Percentiles rank a stretch among this genome's conserved stretches.
phyloP scores from a whole-genome alignment of 2,329 filamentous ascomycete genomes.

The Chalara sp. region DNA sequence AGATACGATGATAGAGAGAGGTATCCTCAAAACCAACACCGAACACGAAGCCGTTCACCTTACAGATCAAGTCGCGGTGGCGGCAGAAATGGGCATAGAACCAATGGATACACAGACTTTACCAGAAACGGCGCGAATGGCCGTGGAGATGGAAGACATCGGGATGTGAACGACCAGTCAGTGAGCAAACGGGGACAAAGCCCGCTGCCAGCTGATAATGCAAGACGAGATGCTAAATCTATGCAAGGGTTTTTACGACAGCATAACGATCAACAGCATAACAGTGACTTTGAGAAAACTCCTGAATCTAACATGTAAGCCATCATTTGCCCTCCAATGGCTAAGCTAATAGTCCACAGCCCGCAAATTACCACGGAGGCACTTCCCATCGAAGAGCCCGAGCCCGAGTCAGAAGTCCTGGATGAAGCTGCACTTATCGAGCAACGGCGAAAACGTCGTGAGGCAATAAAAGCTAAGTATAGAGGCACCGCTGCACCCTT shows the following conservation, averaged over 20 bases:
- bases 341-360: slow-evolving; percentile 6
- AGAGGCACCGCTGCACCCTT: slow-evolving; percentile 64
- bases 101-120: slow-evolving; percentile 15
- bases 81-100: slow-evolving; percentile 15
- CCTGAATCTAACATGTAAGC: slow-evolving; percentile 34
- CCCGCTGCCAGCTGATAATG: slow-evolving; percentile 50
- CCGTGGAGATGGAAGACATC: slow-evolving; percentile 37
- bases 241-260: slow-evolving; percentile 51
- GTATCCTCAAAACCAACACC: slow-evolving; percentile 45
- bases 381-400: slow-evolving; percentile 36
- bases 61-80: slow-evolving; percentile 29
- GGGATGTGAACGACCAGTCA: slow-evolving; percentile 49
- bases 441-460: slow-evolving; percentile 74
- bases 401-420: slow-evolving; percentile 52
- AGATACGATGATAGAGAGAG: slow-evolving; percentile 45
- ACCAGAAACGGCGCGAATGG: slow-evolving; percentile 10
- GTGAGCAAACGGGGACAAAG: slow-evolving; percentile 57
- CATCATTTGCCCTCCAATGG: neutral
- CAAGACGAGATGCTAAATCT: slow-evolving; percentile 63
- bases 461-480: slow-evolving; percentile 80
- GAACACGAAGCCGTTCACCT: slow-evolving; percentile 46
- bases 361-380: slow-evolving; percentile 21
- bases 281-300: slow-evolving; percentile 27
- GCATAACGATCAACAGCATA: slow-evolving; percentile 32
- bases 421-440: slow-evolving; percentile 82